Evolutionary conservation across 2,329 filamentous ascomycete species (phyloP), one percentile per base, ranked within the genome.

Genomic region (Thielaviopsis punctulata): DNA sequence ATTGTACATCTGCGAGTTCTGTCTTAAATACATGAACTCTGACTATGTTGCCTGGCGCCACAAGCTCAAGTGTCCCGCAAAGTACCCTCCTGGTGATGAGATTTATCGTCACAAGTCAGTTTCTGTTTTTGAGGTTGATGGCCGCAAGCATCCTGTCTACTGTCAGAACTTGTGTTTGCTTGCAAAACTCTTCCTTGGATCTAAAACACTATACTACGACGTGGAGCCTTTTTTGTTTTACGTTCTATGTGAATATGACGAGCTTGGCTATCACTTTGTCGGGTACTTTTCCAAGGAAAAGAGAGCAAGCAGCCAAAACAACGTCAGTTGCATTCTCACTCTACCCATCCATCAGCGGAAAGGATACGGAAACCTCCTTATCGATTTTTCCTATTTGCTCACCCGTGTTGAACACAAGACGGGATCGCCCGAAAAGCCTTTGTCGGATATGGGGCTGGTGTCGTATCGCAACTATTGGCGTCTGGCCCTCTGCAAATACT

Each of bases 281-380:
- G 92, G 92, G n/a, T 98, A 98, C 63, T 98, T 98, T 61, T 96
- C 92, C 49, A 98, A 98, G 65, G 92, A 98, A 68, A 98, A 98
- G 68, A 77, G 93, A 44, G 84, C 87, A 2, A 90, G 86, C 65
- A 94, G 88, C 56, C 83, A 89, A 60, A 96, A 98, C 66, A 98
- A 98, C 58, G 92, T 98, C 47, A 95, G 88, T 8, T 98, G 92
- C 66, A 98, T 98, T 59, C 70, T 98, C 47, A 95, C 94, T 3
- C 71, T 98, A 39, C 92, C 92, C 0, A 95, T 96, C 52, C 92
- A 96, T 63, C 90, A 95, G 68, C 82, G 93, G 52, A 95, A 95
- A 65, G 92, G 92, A 53, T 98, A 96, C 60, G 92, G 93, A 5
- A 90, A 95, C 61, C 80, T 96, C 21, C 76, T 98, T 46, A 98